Evolutionary conservation across 345 rosid species (phyloP), one percentile per base, ranked within the genome.

Genomic region (Pseudoturritis turrita): DNA sequence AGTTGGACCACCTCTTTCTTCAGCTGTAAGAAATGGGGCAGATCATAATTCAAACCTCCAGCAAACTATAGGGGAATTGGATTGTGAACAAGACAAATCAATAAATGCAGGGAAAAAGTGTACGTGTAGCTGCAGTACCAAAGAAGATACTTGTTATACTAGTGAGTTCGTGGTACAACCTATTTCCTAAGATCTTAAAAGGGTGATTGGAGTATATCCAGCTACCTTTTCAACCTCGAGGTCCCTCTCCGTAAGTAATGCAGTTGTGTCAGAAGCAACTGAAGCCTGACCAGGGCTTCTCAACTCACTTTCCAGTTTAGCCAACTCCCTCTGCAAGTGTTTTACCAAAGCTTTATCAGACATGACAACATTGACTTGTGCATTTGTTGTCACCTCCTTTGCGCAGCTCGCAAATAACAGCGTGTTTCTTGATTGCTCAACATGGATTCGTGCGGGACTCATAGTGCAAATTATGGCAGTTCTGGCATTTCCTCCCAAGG

Each of bases 341-440:
- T 87, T 92, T 40, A 92, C 89, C 70, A 92, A 76, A 49, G 88
- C 88, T 86, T 90, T 92, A 79, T 92, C 96, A 60, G 97, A 88
- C 85, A 92, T 70, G 41, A 92, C 89, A 37, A 88, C 87, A 72
- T 88, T 90, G 70, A 92, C 90, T 77, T 84, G 97, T 26, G 97
- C 98, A 78, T 86, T 88, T 49, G 93, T 92, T 47, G 88, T 52
- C 83, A 92, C 96, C 72, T 88, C 97, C 78, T 90, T 92, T 18
- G 98, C 98, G 79, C 97, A 90, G 65, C 96, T 88, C 17, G 98
- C 98, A 76, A 92, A 92, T 75, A 92, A 75, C 56, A 92, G 88
- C 13, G 96, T 92, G 72, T 92, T 92, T 75, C 97, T 86, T 37
- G 98, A 87, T 67, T 92, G 97, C 71, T 92, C 98, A 36, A 88